A percentile compares a stretch with the other conserved stretches of the same genome.
Conservation (phyloP, 2,329 filamentous ascomycete genomes). For the Sclerotinia nivalis region DNA sequence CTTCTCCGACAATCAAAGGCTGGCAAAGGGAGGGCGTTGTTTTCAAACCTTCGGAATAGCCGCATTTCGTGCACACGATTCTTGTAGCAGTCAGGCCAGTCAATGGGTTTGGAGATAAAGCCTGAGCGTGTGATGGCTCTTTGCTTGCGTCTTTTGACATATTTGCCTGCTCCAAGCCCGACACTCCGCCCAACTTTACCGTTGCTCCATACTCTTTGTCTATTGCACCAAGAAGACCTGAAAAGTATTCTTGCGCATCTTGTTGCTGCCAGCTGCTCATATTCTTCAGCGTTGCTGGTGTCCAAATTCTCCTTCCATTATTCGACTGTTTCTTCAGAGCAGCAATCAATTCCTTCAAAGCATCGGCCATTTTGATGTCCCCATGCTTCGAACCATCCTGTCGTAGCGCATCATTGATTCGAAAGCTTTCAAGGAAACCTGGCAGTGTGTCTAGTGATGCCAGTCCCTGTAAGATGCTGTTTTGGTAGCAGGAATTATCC, state of each 20-base stretch:
- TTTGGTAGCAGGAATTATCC: slow-evolving; percentile 97
- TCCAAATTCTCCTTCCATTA: slow-evolving; percentile 78
- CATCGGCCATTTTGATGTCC: slow-evolving; percentile 41
- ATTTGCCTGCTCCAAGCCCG: slow-evolving; percentile 34
- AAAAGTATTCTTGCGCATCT: slow-evolving; percentile 96
- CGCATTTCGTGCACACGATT: slow-evolving; percentile 83
- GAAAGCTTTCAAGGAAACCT: slow-evolving; percentile 59
- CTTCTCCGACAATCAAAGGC: slow-evolving; percentile 75
- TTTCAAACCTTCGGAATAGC: slow-evolving; percentile 82
- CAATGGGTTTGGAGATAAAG: slow-evolving; percentile 67
- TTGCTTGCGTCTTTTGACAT: slow-evolving; percentile 14
- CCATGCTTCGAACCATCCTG: slow-evolving; percentile 28
- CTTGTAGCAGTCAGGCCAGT: slow-evolving; percentile 87
- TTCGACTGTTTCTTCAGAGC: slow-evolving; percentile 69
- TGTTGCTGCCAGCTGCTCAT: slow-evolving; percentile 97
- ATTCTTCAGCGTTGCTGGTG: slow-evolving; percentile 76
- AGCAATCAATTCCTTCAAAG: slow-evolving; percentile 58
- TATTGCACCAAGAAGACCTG: slow-evolving; percentile 81
- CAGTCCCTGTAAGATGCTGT: slow-evolving; percentile 86
- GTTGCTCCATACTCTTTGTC: slow-evolving; percentile 71
- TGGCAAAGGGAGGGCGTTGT: slow-evolving; percentile 94
- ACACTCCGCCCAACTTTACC: slow-evolving; percentile 33
- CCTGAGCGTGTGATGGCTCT: slow-evolving; percentile 22
- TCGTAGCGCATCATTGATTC: slow-evolving; percentile 37
- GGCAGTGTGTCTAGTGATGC: slow-evolving; percentile 72